Base-by-base conservation (phyloP, 495 filamentous ascomycete genomes). In the Lasiosphaeria hispida region DNA sequence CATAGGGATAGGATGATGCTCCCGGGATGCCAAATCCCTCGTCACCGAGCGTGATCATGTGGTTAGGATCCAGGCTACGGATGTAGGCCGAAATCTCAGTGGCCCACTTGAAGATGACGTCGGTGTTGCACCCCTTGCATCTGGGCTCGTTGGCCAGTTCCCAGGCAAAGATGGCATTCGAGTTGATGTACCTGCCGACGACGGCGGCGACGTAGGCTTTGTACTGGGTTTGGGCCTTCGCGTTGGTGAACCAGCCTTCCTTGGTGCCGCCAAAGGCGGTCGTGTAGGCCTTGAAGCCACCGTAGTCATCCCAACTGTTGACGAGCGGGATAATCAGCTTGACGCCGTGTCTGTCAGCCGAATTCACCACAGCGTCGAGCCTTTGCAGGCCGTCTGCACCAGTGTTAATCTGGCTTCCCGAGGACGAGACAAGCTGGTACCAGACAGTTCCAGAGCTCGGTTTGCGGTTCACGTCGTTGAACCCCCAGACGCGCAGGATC, bases 401-500 rank as follows among this genome's bases (percentile, higher is more conserved):
- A 1, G 83, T 87, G 72, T 89, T 88, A 72, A 89, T 87, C 15
- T 78, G 79, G 0, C 81, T 81, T 0, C 72, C 76, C 13, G 76
- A 74, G 10, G 78, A 68, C 0, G 75, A 72, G 53, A 85, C 79
- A 11, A 77, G 67, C 64, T 90, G 85, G 74, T 77, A 89, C 66
- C 79, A 87, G 13, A 85, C 80, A 7, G 73, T 79, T 9, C 79
- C 80, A 1, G 69, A 35, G 0, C 66, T 64, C 4, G 81, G 83
- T 47, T 59, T 69, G 39, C 53, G 49, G 14, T 65, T 74, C 13
- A 75, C 78, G 61, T 76, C 85, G 73, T 87, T 86, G 74, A 91
- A 90, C 0, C 85, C 87, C 87, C 88, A 90, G 53, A 87, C 76
- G 10, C 87, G 83, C 37, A 88, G 72, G 63, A 90, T 84, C 62